phyloP scores from a whole-genome alignment of 371 early-diverging fungal genomes.

The Mortierella sp. region DNA sequence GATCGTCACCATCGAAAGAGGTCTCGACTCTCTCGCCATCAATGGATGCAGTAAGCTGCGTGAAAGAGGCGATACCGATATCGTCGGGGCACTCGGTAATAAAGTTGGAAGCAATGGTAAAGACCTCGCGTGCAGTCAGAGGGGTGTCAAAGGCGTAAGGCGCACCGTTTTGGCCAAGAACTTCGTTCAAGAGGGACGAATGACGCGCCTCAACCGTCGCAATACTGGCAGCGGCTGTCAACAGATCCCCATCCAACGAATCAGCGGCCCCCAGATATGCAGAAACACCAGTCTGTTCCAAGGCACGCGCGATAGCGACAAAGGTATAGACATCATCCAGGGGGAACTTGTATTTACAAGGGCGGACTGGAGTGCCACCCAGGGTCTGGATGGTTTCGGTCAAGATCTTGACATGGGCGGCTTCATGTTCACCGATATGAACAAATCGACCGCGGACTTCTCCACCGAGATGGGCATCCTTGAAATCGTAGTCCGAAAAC shows the following conservation, averaged over 20 bases:
- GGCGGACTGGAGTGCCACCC: constrained; percentile 51
- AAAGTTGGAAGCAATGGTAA: constrained; percentile 34
- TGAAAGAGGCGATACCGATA: constrained; percentile 23
- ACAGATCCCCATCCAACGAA: constrained; percentile 12
- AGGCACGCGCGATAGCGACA: constrained; percentile 56
- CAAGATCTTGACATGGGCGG: constrained; percentile 58
- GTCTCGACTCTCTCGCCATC: constrained; percentile 12
- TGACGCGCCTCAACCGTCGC: constrained; percentile 41
- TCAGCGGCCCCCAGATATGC: constrained; percentile 63
- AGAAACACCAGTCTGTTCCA: constrained; percentile 65
- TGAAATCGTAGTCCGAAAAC: constrained; percentile 46
- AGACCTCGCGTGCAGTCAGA: constrained; percentile 8
- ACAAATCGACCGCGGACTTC: constrained; percentile 41
- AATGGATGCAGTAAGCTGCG: constrained; percentile 13
- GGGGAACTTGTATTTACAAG: constrained; percentile 59
- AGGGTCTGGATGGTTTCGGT: constrained; percentile 36
- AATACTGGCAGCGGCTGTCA: constrained; percentile 31
- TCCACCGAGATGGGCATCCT: constrained; percentile 36
- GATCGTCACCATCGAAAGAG: constrained; percentile 1
- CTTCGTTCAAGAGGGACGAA: constrained; percentile 30
- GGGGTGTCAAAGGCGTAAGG: constrained; percentile 44
- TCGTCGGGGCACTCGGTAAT: constrained; percentile 28
- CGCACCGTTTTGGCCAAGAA: not conserved
- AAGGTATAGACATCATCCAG: constrained; percentile 52
- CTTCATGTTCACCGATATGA: constrained; percentile 58